Evolutionary conservation across 768 basidiomycete genomes (phyloP).

Genomic region (Pluteus cervinus): DNA sequence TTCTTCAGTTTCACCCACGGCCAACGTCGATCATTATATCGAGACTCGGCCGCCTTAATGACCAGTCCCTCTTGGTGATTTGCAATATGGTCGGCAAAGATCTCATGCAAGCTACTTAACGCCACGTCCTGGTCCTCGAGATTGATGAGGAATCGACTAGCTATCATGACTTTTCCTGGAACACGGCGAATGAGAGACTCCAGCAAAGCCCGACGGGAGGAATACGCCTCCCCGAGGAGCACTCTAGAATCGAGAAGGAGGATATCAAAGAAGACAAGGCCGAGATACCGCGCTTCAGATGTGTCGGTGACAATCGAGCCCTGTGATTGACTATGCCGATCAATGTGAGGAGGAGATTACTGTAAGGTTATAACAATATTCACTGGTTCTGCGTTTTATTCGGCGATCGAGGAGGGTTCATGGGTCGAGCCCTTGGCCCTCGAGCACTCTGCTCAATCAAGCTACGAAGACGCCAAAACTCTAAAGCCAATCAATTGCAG

Average conservation of each 20-base stretch:
- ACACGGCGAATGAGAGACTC: constrained; percentile 47
- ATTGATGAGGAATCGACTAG: constrained; percentile 46
- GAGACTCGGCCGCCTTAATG: constrained; percentile 65
- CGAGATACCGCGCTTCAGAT: constrained; percentile 49
- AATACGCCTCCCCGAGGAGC: constrained; percentile 52
- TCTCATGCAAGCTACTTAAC: constrained; percentile 23
- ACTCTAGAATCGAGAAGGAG: constrained; percentile 61
- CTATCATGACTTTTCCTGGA: constrained; percentile 61
- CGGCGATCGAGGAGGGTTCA: constrained; percentile 13
- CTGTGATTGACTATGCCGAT: constrained; percentile 17
- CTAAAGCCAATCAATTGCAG: constrained; percentile 27
- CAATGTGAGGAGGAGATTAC: constrained; percentile 6
- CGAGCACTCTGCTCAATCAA: constrained; percentile 53
- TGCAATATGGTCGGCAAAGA: constrained; percentile 49
- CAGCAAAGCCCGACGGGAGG: constrained; percentile 51
- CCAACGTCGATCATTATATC: constrained; percentile 55
- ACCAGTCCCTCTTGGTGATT: constrained; percentile 65
- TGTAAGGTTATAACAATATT: neutral
- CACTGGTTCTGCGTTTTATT: constrained; percentile 12
- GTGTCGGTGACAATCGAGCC: constrained; percentile 26
- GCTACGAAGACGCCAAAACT: constrained; percentile 70
- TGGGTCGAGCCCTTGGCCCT: constrained; percentile 37
- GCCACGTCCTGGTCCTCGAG: constrained; percentile 19
- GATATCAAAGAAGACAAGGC: constrained; percentile 84
- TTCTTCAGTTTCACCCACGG: constrained; percentile 89